Conservation (phyloP, 1,139 yeast species). For the Suhomyces maxii region DNA sequence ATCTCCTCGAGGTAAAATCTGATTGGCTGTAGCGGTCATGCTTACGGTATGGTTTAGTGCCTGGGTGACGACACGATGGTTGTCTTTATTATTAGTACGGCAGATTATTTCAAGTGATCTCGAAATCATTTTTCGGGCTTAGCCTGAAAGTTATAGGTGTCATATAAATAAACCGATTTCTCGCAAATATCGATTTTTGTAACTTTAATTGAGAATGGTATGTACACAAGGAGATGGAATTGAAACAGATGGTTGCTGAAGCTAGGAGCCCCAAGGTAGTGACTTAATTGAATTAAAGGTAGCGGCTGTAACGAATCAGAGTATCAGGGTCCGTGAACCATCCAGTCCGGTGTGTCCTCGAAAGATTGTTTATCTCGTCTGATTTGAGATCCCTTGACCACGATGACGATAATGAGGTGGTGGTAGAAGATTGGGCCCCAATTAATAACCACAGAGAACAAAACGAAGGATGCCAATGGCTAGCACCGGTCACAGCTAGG, state of each 20-base stretch:
- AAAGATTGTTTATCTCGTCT: not conserved
- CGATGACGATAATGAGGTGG: too few relatives aligned
- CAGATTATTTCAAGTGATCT: not conserved
- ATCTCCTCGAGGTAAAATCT: too few relatives aligned
- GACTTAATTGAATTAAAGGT: not conserved
- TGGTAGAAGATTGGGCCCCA: too few relatives aligned
- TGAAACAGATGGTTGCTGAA: not conserved
- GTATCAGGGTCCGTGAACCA: too few relatives aligned
- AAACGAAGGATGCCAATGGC: too few relatives aligned
- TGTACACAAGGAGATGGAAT: not conserved
- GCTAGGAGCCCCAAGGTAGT: not conserved
- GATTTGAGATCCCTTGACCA: too few relatives aligned
- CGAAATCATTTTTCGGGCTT: not conserved
- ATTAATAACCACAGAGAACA: too few relatives aligned
- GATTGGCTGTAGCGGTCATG: too few relatives aligned
- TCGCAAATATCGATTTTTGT: slow-evolving; percentile 1
- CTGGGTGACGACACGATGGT: too few relatives aligned
- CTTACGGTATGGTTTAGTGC: too few relatives aligned
- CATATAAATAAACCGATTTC: slow-evolving; percentile 3
- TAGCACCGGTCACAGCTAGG: too few relatives aligned
- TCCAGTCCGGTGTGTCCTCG: not conserved
- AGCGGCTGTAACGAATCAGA: not conserved
- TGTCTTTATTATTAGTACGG: not conserved
- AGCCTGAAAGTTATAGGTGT: not conserved
- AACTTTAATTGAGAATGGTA: slow-evolving; percentile 1